A percentile compares a stretch with the other conserved stretches of the same genome.
These are phyloP conservation scores for Mallotus repandus DNA, from an alignment of 441 rosid species.

Conservation along the genomic window DNA sequence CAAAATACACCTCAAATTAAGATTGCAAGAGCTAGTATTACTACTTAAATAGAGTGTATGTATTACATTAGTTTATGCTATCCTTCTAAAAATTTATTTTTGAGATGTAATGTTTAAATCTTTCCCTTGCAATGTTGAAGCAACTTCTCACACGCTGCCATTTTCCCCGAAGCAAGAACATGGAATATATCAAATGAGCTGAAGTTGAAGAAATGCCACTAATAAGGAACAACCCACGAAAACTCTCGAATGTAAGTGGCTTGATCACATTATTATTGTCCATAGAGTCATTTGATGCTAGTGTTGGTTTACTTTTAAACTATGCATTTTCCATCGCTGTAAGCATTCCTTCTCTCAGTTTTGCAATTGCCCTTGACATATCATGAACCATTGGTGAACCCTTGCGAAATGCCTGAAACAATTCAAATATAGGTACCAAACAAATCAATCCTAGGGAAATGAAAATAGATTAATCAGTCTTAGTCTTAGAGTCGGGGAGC, in stretches of 20 bases:
- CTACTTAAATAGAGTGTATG: not conserved
- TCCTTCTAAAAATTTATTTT: no score
- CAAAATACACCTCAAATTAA: no score
- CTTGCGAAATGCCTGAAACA: constrained; percentile 16
- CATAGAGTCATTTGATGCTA: not conserved
- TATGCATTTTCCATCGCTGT: not conserved
- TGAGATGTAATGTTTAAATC: not conserved
- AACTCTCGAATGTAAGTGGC: constrained; percentile 2
- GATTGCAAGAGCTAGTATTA: no score
- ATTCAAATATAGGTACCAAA: no score
- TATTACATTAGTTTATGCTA: not conserved
- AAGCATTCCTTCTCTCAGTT: constrained; percentile 16
- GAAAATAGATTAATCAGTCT: no score
- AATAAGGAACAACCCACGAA: constrained; percentile 6
- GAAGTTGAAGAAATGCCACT: constrained; percentile 2
- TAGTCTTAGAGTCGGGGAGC: no score
- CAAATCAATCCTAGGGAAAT: no score
- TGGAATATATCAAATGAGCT: not conserved
- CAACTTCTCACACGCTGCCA: not conserved
- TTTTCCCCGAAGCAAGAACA: not conserved
- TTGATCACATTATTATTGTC: not conserved
- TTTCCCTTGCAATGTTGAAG: not conserved
- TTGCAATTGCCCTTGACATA: constrained; percentile 17
- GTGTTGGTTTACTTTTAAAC: not conserved
- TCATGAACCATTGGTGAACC: constrained; percentile 10